phyloP scores from a whole-genome alignment of 2,329 filamentous ascomycete genomes.

The Arthrobotrys entomopaga region DNA sequence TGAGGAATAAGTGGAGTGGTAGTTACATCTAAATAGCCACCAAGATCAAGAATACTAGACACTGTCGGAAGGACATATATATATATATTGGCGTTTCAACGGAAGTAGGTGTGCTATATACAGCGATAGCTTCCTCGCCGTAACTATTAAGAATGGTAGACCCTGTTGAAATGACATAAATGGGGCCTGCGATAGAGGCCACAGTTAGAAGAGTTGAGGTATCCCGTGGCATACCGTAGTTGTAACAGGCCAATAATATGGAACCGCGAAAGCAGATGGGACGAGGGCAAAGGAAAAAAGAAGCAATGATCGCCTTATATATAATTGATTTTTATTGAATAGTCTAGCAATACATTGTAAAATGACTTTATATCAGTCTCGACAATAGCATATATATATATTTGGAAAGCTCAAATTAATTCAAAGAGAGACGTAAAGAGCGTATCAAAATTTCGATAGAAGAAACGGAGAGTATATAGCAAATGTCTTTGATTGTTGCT shows the following conservation, averaged over 20 bases:
- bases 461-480: too few relatives aligned
- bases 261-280: constrained; percentile 30
- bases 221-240: constrained; percentile 3
- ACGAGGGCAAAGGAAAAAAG: constrained; percentile 17
- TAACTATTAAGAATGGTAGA: neutral
- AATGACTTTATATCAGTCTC: too few relatives aligned
- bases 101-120: too few relatives aligned
- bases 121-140: neutral
- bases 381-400: too few relatives aligned
- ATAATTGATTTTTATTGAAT: constrained; percentile 28
- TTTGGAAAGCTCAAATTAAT: too few relatives aligned
- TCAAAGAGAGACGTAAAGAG: too few relatives aligned
- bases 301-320: constrained; percentile 27
- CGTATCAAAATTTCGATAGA: too few relatives aligned
- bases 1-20: neutral
- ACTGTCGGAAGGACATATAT: too few relatives aligned
- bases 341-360: neutral
- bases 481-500: too few relatives aligned
- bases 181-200: neutral
- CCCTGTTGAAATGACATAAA: neutral
- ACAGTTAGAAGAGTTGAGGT: constrained; percentile 2
- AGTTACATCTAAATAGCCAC: too few relatives aligned
- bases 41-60: too few relatives aligned
- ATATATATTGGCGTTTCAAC: too few relatives aligned
- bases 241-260: constrained; percentile 14